Evolutionary conservation across 148 eudicot genomes (phyloP).

Genomic region (Silene conica): DNA sequence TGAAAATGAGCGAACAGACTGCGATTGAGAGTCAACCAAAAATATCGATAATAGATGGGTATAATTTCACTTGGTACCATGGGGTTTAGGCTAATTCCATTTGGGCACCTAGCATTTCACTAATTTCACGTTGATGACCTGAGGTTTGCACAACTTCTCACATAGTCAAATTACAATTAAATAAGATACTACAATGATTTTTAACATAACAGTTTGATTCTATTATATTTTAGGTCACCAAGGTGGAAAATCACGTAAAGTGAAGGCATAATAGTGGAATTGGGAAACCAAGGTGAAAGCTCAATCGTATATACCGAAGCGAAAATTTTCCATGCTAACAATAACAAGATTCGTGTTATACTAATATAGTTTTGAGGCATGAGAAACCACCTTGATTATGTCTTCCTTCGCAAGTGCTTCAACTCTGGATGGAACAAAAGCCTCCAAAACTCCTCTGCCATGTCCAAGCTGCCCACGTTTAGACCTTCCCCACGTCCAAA

Average conservation of each 20-base stretch:
- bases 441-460: conserved; percentile 63
- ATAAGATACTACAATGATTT: neutral
- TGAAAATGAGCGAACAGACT: neutral
- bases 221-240: neutral
- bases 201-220: neutral
- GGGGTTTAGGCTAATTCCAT: neutral
- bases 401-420: conserved; percentile 68
- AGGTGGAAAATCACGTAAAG: neutral
- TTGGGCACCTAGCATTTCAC: neutral
- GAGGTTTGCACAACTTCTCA: neutral
- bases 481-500: conserved; percentile 99
- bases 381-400: conserved; percentile 73
- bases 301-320: neutral
- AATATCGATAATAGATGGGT: neutral
- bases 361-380: conserved; percentile 38
- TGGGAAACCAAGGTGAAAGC: neutral
- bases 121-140: neutral
- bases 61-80: neutral
- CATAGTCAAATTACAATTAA: neutral
- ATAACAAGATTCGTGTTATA: neutral
- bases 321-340: neutral
- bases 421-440: conserved; percentile 61
- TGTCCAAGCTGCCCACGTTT: conserved; percentile 97
- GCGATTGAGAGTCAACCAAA: neutral
- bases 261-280: neutral